Evolutionary conservation across 2,329 filamentous ascomycete genomes (phyloP).

Genomic region (Fonsecaea monophora): DNA sequence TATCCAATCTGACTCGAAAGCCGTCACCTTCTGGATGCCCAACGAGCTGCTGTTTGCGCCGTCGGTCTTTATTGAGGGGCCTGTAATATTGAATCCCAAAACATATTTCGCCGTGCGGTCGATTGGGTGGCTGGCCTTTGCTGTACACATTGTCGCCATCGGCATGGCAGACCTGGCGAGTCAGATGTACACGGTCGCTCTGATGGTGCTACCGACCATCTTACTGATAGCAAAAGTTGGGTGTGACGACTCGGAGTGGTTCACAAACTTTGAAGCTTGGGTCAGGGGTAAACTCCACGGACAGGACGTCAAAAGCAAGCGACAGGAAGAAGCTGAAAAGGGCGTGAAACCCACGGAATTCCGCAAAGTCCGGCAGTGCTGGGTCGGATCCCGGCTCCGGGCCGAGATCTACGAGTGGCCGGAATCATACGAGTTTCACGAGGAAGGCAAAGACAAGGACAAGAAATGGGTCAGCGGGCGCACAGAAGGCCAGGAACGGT

Average conservation of each 20-base stretch:
- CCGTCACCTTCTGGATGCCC: slow-evolving; percentile 34
- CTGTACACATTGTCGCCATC: slow-evolving; percentile 34
- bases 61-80: slow-evolving; percentile 30
- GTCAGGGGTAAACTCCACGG: slow-evolving; percentile 5
- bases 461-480: slow-evolving; percentile 15
- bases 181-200: slow-evolving; percentile 33
- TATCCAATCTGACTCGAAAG: slow-evolving; percentile 32
- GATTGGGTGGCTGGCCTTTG: slow-evolving; percentile 35
- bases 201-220: slow-evolving; percentile 33
- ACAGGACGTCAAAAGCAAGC: not conserved
- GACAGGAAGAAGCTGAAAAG: slow-evolving; percentile 7
- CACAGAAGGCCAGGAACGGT: slow-evolving; percentile 13
- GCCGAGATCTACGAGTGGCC: slow-evolving; percentile 36
- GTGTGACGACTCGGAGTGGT: slow-evolving; percentile 36
- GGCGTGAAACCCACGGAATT: slow-evolving; percentile 13
- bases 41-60: slow-evolving; percentile 27
- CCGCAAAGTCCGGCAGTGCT: slow-evolving; percentile 20
- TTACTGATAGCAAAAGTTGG: slow-evolving; percentile 27
- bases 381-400: slow-evolving; percentile 31
- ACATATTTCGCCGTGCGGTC: slow-evolving; percentile 27
- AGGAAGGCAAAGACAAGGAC: slow-evolving; percentile 2
- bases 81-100: slow-evolving; percentile 21
- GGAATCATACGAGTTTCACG: slow-evolving; percentile 25
- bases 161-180: slow-evolving; percentile 32
- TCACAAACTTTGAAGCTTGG: slow-evolving; percentile 18